These are phyloP conservation scores for Pseudocercospora vitis DNA, from an alignment of 2,329 filamentous ascomycete species.

Conservation along the genomic window DNA sequence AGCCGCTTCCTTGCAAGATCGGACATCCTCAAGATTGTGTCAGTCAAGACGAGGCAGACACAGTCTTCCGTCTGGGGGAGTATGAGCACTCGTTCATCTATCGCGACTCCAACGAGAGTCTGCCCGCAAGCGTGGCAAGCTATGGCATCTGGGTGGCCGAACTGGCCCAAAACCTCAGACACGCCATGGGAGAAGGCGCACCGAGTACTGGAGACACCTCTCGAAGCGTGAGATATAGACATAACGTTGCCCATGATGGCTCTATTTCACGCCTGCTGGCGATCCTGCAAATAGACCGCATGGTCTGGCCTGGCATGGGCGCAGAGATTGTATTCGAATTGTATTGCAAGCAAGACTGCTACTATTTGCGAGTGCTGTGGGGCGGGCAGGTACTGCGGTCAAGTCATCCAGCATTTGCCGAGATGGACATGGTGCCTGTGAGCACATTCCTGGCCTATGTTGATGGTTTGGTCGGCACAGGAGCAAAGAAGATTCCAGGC, in stretches of 20 bases:
- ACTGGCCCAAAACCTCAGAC: conserved; percentile 64
- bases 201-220: conserved; percentile 20
- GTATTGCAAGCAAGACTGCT: conserved; percentile 51
- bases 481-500: conserved; percentile 46
- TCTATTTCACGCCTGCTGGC: conserved; percentile 66
- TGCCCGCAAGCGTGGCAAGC: conserved; percentile 61
- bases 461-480: conserved; percentile 65
- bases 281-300: conserved; percentile 69
- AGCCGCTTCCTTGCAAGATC: conserved; percentile 67
- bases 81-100: conserved; percentile 82
- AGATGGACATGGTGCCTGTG: conserved; percentile 69
- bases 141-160: conserved; percentile 76
- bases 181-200: conserved; percentile 45
- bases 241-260: conserved; percentile 81
- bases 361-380: conserved; percentile 68
- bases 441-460: conserved; percentile 67
- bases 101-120: conserved; percentile 63
- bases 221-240: conserved; percentile 57
- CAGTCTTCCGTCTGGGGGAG: conserved; percentile 72
- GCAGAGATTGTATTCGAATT: conserved; percentile 76
- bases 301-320: conserved; percentile 87
- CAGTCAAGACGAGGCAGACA: conserved; percentile 61
- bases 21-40: conserved; percentile 59
- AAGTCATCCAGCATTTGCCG: conserved; percentile 66
- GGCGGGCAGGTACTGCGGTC: conserved; percentile 66